Conservation (phyloP, 1,284 basidiomycete genomes). For the Hymenochaete sp. region DNA sequence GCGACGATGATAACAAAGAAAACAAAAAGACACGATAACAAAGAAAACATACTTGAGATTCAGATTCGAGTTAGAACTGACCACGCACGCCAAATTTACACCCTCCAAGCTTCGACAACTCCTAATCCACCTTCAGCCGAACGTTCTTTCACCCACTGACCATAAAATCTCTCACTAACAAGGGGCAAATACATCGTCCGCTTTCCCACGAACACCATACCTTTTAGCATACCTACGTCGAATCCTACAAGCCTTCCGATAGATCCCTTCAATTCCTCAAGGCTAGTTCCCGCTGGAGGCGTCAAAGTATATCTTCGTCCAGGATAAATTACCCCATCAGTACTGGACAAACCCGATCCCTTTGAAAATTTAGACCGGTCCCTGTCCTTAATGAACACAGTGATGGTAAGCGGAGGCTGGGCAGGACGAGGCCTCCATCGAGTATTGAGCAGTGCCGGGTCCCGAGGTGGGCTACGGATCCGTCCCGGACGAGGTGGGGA, state of each 20-base stretch:
- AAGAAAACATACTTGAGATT: neutral
- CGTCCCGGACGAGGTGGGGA: neutral
- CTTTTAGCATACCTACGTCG: constrained; percentile 2
- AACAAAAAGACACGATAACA: neutral
- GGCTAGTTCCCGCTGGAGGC: constrained; percentile 4
- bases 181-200: constrained; percentile 10
- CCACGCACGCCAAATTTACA: neutral
- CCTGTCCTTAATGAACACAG: constrained; percentile 7
- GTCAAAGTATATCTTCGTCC: constrained; percentile 4
- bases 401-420: constrained; percentile 4
- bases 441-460: constrained; percentile 9
- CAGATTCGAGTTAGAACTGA: neutral
- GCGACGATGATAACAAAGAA: neutral
- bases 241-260: constrained; percentile 3
- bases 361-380: neutral
- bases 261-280: constrained; percentile 6
- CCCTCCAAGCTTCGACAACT: constrained; percentile 9
- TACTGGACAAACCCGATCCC: neutral
- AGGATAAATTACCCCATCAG: neutral
- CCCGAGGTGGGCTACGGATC: constrained; percentile 5
- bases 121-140: constrained; percentile 4
- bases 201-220: constrained; percentile 6
- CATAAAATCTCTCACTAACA: constrained; percentile 6
- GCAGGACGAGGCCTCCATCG: constrained; percentile 10
- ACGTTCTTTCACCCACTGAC: constrained; percentile 13